Conservation (phyloP, 2,329 filamentous ascomycete species). For the Beauveria varroae region DNA sequence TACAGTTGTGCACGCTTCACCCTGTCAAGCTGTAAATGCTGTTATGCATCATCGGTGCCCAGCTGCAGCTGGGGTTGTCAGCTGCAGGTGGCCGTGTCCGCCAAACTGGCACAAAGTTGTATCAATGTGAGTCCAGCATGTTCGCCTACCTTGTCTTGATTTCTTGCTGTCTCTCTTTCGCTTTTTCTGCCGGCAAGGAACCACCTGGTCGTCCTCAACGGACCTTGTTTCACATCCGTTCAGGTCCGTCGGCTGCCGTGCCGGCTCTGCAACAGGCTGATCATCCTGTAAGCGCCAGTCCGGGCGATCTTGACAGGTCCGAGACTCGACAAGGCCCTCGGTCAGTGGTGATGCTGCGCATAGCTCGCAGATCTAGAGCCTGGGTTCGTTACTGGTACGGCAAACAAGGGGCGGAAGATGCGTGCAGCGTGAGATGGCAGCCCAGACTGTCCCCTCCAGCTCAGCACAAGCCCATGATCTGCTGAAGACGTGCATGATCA, state of each 20-base stretch:
- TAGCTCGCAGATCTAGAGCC: slow-evolving; percentile 1
- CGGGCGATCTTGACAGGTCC: not conserved
- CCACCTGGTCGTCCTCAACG: not conserved
- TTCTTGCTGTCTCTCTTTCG: too few relatives aligned
- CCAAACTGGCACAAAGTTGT: too few relatives aligned
- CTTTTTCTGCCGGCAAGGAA: not conserved
- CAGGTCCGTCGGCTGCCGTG: not conserved
- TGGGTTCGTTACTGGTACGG: not conserved
- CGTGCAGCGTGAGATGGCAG: not conserved
- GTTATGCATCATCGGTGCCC: not conserved
- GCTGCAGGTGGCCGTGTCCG: slow-evolving; percentile 2
- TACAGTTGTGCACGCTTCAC: not conserved
- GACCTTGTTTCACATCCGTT: not conserved
- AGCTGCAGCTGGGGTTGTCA: not conserved
- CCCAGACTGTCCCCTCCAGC: not conserved
- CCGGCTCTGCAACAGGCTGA: not conserved
- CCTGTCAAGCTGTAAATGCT: not conserved
- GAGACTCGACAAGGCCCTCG: not conserved
- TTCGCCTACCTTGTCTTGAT: too few relatives aligned
- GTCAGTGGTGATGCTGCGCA: not conserved
- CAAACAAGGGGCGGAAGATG: not conserved
- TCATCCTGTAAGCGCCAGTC: slow-evolving; percentile 2
- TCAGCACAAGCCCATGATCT: not conserved
- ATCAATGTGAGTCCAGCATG: not conserved
- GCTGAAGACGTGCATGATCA: not conserved